Evolutionary conservation across 306 rosid genomes (phyloP), one percentile per base, ranked within the genome.

Genomic region (Vigna angularis): DNA sequence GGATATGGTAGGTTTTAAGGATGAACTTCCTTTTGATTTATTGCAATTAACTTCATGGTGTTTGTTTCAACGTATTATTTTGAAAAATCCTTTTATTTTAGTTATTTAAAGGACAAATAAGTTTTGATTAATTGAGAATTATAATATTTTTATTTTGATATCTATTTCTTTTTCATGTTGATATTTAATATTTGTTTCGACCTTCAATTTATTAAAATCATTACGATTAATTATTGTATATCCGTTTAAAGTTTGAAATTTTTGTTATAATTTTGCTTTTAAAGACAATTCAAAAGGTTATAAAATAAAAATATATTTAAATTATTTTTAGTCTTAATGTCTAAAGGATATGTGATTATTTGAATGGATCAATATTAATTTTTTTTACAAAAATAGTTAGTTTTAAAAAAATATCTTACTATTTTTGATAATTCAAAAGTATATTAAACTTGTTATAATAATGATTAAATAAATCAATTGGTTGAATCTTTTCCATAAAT

Each of bases 1-100:
- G 24, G 34, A 77, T 59, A 53, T 53, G 67, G 57, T 40, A 66
- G 56, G 47, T 66, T 53, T 66, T 15, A 52, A 66, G 49, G 38
- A 44, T 40, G 45, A 38, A 0, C 14, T 8, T 24, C 56, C 32
- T 53, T 76, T 36, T 76, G 45, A 15, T 20, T 36, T 7, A 63
- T 64, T 6, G 8, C 42, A 14, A 36, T 51, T 40, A 51, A 76
- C 55, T 65, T 36, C 44, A 40, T 8, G 28, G 9, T 36, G 18
- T 36, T 52, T 22, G 52, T 34, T 64, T 28, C 49, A 20, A 13
- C 53, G 2, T 42, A 57, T 34, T 63, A 9, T 8, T 57, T 73
- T 57, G 68, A 57, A 15, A 14, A 42, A 16, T 42, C 36, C 26
- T 38, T 20, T 53, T 47, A 6, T 38, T 20, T 53, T 47, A 6